Evolutionary conservation across 768 basidiomycete species (phyloP).

Genomic region (Russula dissimulans): DNA sequence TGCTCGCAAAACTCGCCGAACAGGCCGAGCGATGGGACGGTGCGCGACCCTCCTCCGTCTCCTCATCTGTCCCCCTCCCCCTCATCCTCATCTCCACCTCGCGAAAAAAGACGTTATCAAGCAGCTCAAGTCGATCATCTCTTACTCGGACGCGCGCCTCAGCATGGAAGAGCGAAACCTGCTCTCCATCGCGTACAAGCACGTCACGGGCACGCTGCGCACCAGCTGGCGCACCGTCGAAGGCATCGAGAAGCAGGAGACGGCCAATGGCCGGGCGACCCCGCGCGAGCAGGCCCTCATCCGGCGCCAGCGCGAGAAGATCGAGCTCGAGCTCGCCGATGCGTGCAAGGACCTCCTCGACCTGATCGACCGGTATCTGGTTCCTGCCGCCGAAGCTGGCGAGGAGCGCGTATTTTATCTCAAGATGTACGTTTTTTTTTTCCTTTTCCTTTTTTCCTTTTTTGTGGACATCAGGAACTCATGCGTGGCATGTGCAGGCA

Average conservation of each 20-base stretch:
- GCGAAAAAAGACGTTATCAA: slow-evolving; percentile 53
- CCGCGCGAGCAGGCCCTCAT: slow-evolving; percentile 57
- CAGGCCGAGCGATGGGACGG: slow-evolving; percentile 88
- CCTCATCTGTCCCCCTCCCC: background rate
- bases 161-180: slow-evolving; percentile 83
- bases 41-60: slow-evolving; percentile 24
- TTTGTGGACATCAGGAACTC: no score
- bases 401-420: slow-evolving; percentile 86
- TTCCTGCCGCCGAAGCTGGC: slow-evolving; percentile 56
- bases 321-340: slow-evolving; percentile 67
- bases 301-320: slow-evolving; percentile 60
- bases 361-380: slow-evolving; percentile 50
- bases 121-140: slow-evolving; percentile 69
- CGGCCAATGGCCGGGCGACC: slow-evolving; percentile 33
- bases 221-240: slow-evolving; percentile 81
- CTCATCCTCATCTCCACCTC: background rate
- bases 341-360: slow-evolving; percentile 74
- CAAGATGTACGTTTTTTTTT: slow-evolving; percentile 53
- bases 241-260: slow-evolving; percentile 60
- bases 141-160: slow-evolving; percentile 56
- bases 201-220: slow-evolving; percentile 73
- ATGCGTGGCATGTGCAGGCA: slow-evolving; percentile 38
- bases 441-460: background rate
- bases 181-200: slow-evolving; percentile 88
- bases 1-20: slow-evolving; percentile 75